Evolutionary conservation across 495 filamentous ascomycete species (phyloP), one percentile per base, ranked within the genome.

Genomic region (Penicillium steckii): DNA sequence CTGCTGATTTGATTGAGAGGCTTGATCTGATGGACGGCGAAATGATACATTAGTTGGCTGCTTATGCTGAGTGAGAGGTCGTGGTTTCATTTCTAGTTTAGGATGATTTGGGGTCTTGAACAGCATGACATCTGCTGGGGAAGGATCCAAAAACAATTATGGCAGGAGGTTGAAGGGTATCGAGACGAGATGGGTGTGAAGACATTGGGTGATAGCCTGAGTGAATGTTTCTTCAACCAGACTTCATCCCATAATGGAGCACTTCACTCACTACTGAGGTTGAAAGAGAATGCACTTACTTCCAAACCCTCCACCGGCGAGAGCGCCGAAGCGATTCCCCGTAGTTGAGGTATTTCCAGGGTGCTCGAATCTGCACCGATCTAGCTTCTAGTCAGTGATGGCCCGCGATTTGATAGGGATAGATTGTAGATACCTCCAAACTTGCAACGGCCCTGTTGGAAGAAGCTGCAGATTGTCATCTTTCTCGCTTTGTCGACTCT

Each of bases 401-500:
- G 15, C 0, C 10, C 30, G 29, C 42, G 8, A 12, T 1, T n/a
- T 6, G 21, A 6, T 8, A 8, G 35, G 33, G n/a, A n/a, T n/a
- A 4, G 29, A 50, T 21, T 12, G 2, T n/a, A n/a, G 44, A 27
- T 70, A 77, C 78, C 73, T 60, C 90, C 90, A 62, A 78, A 86
- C 59, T 75, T 84, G 76, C 90, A 95, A 45, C 79, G 77, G 38
- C 88, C 89, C 66, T 85, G 81, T 66, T 82, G 82, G 60, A 76
- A 95, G 64, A 82, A 92, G 30, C 61, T 78, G 76, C 90, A 95
- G 56, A 91, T 69, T 3, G 66, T 59, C 85, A 87, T 87, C 1
- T 44, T 46, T 38, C 25, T 23, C 33, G 8, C 43, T 43, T 17
- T 41, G 30, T 51, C 9, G 33, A 53, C 17, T 8, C 50, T 21